These are phyloP conservation scores for Scleromitrula shiraiana DNA, from an alignment of 2,329 filamentous ascomycete genomes.

Conservation along the genomic window DNA sequence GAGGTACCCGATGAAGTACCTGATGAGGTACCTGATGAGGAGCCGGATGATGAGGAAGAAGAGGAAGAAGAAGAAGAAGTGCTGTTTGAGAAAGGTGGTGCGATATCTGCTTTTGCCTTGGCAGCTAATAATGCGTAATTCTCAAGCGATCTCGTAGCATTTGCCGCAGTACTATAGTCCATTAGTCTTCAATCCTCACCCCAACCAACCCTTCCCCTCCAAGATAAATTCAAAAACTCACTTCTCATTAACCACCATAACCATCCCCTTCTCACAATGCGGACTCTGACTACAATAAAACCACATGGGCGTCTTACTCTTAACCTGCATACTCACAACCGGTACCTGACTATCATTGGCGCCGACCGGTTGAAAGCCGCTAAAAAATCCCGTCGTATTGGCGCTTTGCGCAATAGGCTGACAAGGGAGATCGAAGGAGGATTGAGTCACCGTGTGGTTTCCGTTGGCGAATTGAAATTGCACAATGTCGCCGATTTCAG, in stretches of 20 bases:
- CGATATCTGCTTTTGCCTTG: constrained; percentile 33
- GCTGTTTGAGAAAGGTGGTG: constrained; percentile 23
- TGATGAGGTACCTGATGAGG: not conserved
- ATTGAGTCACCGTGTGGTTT: constrained; percentile 77
- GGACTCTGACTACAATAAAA: constrained; percentile 66
- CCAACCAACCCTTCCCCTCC: too few species aligned
- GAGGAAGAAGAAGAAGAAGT: constrained; percentile 2
- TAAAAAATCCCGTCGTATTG: constrained; percentile 52
- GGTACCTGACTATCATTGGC: constrained; percentile 43
- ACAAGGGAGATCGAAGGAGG: constrained; percentile 65
- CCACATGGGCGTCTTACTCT: constrained; percentile 65
- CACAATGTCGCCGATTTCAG: constrained; percentile 53
- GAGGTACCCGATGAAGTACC: not conserved
- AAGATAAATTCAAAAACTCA: constrained; percentile 32
- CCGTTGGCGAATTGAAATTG: constrained; percentile 59
- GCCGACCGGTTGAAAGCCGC: constrained; percentile 59
- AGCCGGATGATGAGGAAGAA: not conserved
- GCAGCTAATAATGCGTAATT: constrained; percentile 32
- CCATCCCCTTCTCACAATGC: constrained; percentile 54
- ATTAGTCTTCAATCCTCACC: constrained; percentile 2
- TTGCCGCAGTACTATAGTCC: constrained; percentile 32
- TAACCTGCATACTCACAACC: constrained; percentile 64
- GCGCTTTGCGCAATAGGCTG: constrained; percentile 44
- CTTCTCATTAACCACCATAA: constrained; percentile 41
- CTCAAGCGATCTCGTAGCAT: constrained; percentile 43